phyloP scores from a whole-genome alignment of 2,329 filamentous ascomycete genomes.

The Aspergillus sp. region DNA sequence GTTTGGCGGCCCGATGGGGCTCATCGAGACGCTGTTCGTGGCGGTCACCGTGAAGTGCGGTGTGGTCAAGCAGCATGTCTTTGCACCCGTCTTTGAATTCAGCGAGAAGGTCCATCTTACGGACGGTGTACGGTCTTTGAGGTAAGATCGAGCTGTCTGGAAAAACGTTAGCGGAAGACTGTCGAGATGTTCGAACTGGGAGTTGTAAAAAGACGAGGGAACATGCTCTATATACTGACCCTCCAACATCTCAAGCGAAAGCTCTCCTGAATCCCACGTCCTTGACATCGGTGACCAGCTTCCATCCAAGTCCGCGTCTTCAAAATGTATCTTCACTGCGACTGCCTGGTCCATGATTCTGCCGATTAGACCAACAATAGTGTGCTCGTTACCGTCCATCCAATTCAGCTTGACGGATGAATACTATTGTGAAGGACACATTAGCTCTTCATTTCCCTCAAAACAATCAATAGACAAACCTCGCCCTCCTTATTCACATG shows the following conservation, averaged over 20 bases:
- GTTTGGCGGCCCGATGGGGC: not conserved
- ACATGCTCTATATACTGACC: not conserved
- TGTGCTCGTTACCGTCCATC: not conserved
- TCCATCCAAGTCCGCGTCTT: not conserved
- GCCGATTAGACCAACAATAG: not conserved
- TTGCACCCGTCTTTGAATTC: not conserved
- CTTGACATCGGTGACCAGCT: not conserved
- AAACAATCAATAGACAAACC: not conserved
- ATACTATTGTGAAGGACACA: not conserved
- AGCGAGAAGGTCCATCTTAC: not conserved
- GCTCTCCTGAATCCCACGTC: not conserved
- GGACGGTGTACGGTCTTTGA: not conserved
- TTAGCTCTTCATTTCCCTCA: not conserved
- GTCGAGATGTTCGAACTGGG: no score
- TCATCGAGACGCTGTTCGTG: not conserved
- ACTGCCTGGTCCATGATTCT: not conserved
- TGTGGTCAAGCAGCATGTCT: not conserved
- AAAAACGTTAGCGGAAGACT: no score
- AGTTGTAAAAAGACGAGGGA: no score
- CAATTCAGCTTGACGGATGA: not conserved
- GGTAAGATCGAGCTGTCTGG: not conserved
- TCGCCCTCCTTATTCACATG: not conserved
- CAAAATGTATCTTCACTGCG: not conserved
- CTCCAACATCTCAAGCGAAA: not conserved
- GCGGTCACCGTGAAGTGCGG: not conserved